phyloP scores from a whole-genome alignment of 345 rosid species.

The Salix suchowensis region DNA sequence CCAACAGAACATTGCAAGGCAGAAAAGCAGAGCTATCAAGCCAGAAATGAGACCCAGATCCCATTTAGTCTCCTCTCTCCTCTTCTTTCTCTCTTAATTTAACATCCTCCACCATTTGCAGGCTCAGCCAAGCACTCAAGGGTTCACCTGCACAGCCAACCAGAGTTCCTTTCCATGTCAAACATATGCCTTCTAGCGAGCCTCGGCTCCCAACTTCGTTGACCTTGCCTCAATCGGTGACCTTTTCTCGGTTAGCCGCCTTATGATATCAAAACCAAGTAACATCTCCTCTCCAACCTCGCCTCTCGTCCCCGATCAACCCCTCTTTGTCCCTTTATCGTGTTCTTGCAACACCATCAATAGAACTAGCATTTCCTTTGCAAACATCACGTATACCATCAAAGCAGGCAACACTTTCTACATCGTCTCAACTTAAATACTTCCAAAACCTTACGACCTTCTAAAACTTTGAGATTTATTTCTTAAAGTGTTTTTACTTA shows the following conservation, averaged over 20 bases:
- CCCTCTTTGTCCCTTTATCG: constrained; percentile 53
- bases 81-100: constrained; percentile 19
- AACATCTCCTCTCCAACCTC: constrained; percentile 53
- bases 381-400: constrained; percentile 47
- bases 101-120: constrained; percentile 6
- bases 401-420: constrained; percentile 40
- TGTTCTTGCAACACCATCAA: constrained; percentile 52
- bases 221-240: constrained; percentile 58
- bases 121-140: constrained; percentile 44
- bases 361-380: constrained; percentile 36
- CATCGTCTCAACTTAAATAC: constrained; percentile 14
- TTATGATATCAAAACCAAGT: constrained; percentile 53
- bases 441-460: constrained; percentile 57
- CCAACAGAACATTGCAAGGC: neutral
- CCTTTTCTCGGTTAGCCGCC: constrained; percentile 56
- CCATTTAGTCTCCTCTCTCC: constrained; percentile 16
- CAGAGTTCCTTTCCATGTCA: constrained; percentile 49
- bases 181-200: constrained; percentile 52
- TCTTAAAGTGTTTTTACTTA: too few relatives aligned
- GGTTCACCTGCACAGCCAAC: constrained; percentile 37
- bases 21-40: neutral
- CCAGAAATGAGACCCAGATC: constrained; percentile 16
- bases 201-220: constrained; percentile 37
- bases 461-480: constrained; percentile 9
- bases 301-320: constrained; percentile 39